Conservation (phyloP, 1,139 yeast genomes). For the Yamadazyma songkhlaensis region DNA sequence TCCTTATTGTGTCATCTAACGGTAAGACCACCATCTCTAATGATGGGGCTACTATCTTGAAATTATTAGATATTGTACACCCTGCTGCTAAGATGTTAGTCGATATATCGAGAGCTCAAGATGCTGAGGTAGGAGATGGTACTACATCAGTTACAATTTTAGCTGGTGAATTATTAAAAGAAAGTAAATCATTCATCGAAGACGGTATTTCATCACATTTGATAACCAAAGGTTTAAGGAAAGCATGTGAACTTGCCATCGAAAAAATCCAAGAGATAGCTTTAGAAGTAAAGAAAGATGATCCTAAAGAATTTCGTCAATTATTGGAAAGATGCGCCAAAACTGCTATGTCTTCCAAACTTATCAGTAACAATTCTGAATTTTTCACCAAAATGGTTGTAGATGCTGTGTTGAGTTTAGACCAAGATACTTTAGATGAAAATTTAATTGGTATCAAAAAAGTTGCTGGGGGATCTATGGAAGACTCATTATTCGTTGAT, state of each 20-base stretch:
- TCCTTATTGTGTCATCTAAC: constrained; percentile 74
- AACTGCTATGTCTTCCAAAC: constrained; percentile 96
- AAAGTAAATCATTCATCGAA: constrained; percentile 85
- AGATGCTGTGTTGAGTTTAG: constrained; percentile 87
- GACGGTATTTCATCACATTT: constrained; percentile 93
- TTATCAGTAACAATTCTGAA: constrained; percentile 80
- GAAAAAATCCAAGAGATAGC: constrained; percentile 71
- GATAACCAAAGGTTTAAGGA: constrained; percentile 83
- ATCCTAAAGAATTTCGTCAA: constrained; percentile 58
- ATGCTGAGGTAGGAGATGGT: constrained; percentile 99
- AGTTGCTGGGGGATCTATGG: constrained; percentile 96
- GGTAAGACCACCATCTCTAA: constrained; percentile 94
- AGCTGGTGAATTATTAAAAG: constrained; percentile 93
- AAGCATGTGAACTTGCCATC: constrained; percentile 77
- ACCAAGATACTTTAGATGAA: constrained; percentile 82
- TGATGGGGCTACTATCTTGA: constrained; percentile 96
- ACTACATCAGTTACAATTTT: constrained; percentile 92
- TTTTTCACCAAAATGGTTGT: constrained; percentile 97
- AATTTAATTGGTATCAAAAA: constrained; percentile 90
- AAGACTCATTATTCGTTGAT: constrained; percentile 81
- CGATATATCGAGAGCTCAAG: constrained; percentile 94
- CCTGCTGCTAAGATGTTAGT: constrained; percentile 97
- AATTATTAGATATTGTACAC: constrained; percentile 90
- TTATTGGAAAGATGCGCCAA: constrained; percentile 89
- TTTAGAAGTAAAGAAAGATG: constrained; percentile 55